Percentiles rank a stretch among this genome's conserved stretches.
These are phyloP conservation scores for Diaporthe amygdali DNA, from an alignment of 2,329 filamentous ascomycete genomes.

Conservation along the genomic window DNA sequence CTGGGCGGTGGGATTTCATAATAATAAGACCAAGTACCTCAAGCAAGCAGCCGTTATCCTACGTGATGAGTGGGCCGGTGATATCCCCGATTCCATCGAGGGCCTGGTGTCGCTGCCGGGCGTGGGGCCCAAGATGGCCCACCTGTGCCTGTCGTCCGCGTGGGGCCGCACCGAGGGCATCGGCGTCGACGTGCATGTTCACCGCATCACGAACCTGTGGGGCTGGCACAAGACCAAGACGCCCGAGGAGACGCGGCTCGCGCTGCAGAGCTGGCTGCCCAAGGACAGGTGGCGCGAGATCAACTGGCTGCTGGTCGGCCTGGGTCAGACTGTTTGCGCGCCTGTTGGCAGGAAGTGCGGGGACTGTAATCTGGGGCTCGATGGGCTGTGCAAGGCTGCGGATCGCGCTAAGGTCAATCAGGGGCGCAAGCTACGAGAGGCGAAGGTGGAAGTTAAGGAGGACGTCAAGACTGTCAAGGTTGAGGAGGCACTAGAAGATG, in stretches of 20 bases:
- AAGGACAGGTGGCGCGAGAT: constrained; percentile 89
- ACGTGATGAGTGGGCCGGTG: constrained; percentile 70
- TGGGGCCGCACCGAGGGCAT: constrained; percentile 74
- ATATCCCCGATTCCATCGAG: constrained; percentile 80
- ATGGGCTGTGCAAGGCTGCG: constrained; percentile 77
- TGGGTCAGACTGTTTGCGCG: constrained; percentile 86
- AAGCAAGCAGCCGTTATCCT: constrained; percentile 77
- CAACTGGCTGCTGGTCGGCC: constrained; percentile 85
- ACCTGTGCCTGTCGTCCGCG: constrained; percentile 80
- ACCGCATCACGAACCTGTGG: constrained; percentile 94
- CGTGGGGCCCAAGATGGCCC: constrained; percentile 94
- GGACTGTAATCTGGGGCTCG: constrained; percentile 79
- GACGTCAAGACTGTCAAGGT: constrained; percentile 27
- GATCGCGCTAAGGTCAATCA: constrained; percentile 67
- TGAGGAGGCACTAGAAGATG: constrained; percentile 31
- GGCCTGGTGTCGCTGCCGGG: constrained; percentile 81
- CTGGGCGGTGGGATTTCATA: constrained; percentile 88
- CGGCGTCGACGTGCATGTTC: constrained; percentile 93
- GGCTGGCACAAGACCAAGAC: constrained; percentile 84
- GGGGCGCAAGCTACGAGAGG: constrained; percentile 56
- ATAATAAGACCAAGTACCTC: constrained; percentile 86
- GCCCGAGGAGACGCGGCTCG: constrained; percentile 80
- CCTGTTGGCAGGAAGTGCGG: constrained; percentile 83
- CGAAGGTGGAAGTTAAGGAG: constrained; percentile 33
- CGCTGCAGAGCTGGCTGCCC: constrained; percentile 83